Conservation (phyloP, 331 rosid genomes). For the Stylosanthes scabra region DNA sequence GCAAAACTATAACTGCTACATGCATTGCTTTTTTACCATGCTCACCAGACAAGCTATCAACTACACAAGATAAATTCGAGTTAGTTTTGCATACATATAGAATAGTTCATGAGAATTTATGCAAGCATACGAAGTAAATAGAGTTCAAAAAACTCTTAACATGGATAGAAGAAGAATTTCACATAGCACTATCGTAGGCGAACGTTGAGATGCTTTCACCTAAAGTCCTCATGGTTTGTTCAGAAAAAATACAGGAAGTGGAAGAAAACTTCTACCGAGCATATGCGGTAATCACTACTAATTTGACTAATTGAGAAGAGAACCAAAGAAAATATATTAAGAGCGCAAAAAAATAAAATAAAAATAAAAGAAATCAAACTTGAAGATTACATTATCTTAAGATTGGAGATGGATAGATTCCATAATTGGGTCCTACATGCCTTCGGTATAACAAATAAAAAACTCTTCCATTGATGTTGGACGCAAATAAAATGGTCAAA, state of each 20-base stretch:
- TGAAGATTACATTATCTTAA: neutral
- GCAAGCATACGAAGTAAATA: neutral
- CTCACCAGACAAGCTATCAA: slow-evolving; percentile 40
- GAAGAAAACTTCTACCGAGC: neutral
- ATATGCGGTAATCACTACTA: neutral
- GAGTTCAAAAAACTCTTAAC: neutral
- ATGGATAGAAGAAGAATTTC: neutral
- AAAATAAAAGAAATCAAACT: neutral
- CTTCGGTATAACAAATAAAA: slow-evolving; percentile 5
- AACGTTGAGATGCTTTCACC: neutral
- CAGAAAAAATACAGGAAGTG: slow-evolving; percentile 26
- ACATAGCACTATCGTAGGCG: neutral
- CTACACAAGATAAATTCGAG: slow-evolving; percentile 46
- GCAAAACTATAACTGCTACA: slow-evolving; percentile 52
- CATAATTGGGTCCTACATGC: neutral
- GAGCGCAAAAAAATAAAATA: too few relatives aligned
- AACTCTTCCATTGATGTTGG: neutral
- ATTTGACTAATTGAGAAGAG: neutral
- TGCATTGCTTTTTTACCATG: slow-evolving; percentile 32
- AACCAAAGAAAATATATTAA: neutral
- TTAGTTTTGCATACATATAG: slow-evolving; percentile 5
- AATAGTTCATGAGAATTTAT: neutral
- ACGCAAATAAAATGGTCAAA: neutral
- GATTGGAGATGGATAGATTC: slow-evolving; percentile 2
- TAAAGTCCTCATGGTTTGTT: slow-evolving; percentile 10